Evolutionary conservation across 805 yeast species (phyloP).

Genomic region (Yamadazyma sp.): DNA sequence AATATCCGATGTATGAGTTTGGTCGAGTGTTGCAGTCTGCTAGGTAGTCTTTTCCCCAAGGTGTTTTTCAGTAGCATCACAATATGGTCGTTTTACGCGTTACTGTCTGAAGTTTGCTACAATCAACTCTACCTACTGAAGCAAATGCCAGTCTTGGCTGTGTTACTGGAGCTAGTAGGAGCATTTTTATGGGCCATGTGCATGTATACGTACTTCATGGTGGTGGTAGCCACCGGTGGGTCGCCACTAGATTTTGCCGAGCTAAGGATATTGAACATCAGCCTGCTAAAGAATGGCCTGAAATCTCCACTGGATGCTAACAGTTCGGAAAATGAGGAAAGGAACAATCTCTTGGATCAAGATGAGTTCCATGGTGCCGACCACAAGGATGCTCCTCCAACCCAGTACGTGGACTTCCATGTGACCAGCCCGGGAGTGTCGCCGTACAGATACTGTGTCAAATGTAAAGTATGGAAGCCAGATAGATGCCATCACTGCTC

Average conservation of each 20-base stretch:
- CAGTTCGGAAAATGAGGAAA: constrained; percentile 18
- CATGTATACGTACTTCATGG: constrained; percentile 52
- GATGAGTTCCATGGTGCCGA: no score
- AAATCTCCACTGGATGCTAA: constrained; percentile 8
- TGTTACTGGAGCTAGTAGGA: constrained; percentile 22
- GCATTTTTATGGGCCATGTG: constrained; percentile 33
- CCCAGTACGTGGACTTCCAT: constrained; percentile 34
- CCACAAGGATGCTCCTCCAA: constrained; percentile 26
- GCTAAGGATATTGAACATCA: constrained; percentile 30
- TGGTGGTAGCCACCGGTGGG: constrained; percentile 60
- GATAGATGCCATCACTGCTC: constrained; percentile 62
- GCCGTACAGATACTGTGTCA: constrained; percentile 57
- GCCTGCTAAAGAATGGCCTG: constrained; percentile 12
- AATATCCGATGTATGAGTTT: constrained; percentile 15
- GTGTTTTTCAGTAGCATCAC: constrained; percentile 41
- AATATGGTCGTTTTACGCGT: constrained; percentile 49
- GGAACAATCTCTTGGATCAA: no score
- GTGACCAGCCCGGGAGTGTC: constrained; percentile 49
- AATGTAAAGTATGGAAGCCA: constrained; percentile 59
- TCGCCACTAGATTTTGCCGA: constrained; percentile 59
- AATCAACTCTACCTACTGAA: constrained; percentile 16
- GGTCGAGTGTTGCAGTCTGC: constrained; percentile 12
- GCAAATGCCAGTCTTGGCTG: constrained; percentile 16
- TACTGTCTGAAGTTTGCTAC: constrained; percentile 20
- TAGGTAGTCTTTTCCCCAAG: constrained; percentile 47